Evolutionary conservation across 306 rosid species (phyloP), one percentile per base, ranked within the genome.

Genomic region (Hylodesmum podocarpum): DNA sequence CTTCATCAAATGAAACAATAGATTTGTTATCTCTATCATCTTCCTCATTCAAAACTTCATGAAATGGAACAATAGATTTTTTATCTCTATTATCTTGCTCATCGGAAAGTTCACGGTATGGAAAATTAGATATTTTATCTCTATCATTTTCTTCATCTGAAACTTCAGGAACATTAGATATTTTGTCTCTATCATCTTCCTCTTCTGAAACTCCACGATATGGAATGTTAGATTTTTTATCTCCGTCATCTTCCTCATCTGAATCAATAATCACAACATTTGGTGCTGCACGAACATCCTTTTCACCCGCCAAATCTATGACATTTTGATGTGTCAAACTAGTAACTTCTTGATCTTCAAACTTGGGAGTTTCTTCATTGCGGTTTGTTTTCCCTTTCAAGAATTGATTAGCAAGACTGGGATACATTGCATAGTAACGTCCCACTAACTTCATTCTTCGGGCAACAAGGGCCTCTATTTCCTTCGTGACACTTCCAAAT

Each of bases 401-500:
- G 3, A 75, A 66, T 22, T 39, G 51, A 83, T 58, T 14, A 29
- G 81, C 50, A 62, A 94, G 94, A 1, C 15, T 4, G 4, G 97
- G 96, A 76, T 72, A 76, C 70, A 70, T 81, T 8, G 77, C 85
- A 76, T 86, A 71, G 72, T 73, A 76, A 5, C 88, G 88, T 46
- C 75, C 64, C 36, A 88, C 31, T 14, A 61, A 18, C 78, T 80
- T 84, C 86, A 78, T 83, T 85, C 80, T 90, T 34, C 28, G 85
- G 51, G 78, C 80, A 14, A 69, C 3, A 76, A 95, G 88, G 46
- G 78, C 87, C 64, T 92, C 85, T 19, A 92, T 85, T 0, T 92
- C 97, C 73, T 89, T 87, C 0, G 96, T 87, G 33, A 89, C 95
- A 80, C 97, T 92, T 78, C 99, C 99, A 77, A 79, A 95, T 49